A percentile compares a stretch with the other conserved stretches of the same genome.
These are phyloP conservation scores for Penicillium robsamsonii DNA, from an alignment of 495 filamentous ascomycete species.

Conservation along the genomic window DNA sequence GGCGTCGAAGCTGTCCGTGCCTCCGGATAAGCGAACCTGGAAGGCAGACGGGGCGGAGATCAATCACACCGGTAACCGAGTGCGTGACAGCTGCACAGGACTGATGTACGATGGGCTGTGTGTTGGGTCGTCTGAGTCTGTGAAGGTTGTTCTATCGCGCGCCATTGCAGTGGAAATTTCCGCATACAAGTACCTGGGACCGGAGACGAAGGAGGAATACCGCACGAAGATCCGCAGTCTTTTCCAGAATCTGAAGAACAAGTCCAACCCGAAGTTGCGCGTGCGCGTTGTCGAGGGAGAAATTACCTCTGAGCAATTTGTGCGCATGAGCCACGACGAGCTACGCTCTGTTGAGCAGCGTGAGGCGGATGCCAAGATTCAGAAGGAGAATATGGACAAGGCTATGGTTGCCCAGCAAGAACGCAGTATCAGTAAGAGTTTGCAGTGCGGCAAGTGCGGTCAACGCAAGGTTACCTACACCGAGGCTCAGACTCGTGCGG, in stretches of 20 bases:
- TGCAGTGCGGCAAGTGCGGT: conserved; percentile 85
- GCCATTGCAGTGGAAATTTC: conserved; percentile 72
- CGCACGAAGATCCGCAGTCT: conserved; percentile 83
- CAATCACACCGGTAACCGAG: conserved; percentile 62
- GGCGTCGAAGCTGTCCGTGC: conserved; percentile 61
- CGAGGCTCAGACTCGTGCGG: conserved; percentile 91
- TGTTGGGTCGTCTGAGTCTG: conserved; percentile 41
- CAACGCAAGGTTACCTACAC: conserved; percentile 92
- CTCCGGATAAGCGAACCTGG: conserved; percentile 74
- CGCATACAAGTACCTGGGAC: conserved; percentile 60
- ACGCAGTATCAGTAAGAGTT: conserved; percentile 74
- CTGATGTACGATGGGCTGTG: conserved; percentile 77
- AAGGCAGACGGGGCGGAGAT: conserved; percentile 74
- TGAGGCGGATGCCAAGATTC: conserved; percentile 63
- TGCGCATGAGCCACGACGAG: conserved; percentile 72
- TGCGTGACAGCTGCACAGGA: conserved; percentile 79
- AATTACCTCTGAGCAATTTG: conserved; percentile 68
- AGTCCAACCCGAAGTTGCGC: conserved; percentile 74
- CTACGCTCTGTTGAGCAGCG: conserved; percentile 72
- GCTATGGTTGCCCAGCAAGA: conserved; percentile 59
- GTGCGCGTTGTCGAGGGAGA: conserved; percentile 70
- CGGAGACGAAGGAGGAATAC: conserved; percentile 71
- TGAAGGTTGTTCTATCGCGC: conserved; percentile 60
- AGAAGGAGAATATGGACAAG: conserved; percentile 92
- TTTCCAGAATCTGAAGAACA: conserved; percentile 90